phyloP scores from a whole-genome alignment of 306 rosid genomes.

The Aeschynomene evenia region DNA sequence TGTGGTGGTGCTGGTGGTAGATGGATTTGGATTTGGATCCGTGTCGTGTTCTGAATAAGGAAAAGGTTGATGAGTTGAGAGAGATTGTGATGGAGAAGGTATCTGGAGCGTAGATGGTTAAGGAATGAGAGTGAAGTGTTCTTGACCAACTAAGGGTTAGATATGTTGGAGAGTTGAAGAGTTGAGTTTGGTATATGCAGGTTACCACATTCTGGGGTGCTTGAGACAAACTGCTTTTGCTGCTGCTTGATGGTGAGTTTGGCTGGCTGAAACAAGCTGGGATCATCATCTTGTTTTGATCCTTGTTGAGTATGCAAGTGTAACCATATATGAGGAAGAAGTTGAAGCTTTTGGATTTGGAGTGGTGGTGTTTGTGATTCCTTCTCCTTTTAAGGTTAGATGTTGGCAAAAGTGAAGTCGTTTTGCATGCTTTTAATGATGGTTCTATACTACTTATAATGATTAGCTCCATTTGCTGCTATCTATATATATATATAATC shows the following conservation, averaged over 20 bases:
- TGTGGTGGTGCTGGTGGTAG: conserved; percentile 36
- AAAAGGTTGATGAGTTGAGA: conserved; percentile 58
- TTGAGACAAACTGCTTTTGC: conserved; percentile 21
- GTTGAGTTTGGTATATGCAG: conserved; percentile 65
- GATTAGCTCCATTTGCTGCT: conserved; percentile 43
- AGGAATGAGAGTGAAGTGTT: conserved; percentile 54
- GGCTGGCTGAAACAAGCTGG: conserved; percentile 80
- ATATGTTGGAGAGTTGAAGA: conserved; percentile 51
- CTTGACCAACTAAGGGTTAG: conserved; percentile 78
- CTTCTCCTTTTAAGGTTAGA: neutral
- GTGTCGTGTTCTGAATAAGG: conserved; percentile 50
- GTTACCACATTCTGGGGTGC: conserved; percentile 62
- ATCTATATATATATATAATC: too few species aligned
- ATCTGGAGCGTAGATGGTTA: conserved; percentile 49
- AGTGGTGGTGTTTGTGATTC: neutral
- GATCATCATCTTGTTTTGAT: conserved; percentile 58
- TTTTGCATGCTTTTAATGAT: conserved; percentile 40
- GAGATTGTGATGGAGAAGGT: conserved; percentile 61
- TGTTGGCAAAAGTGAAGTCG: conserved; percentile 25
- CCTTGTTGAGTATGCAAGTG: neutral
- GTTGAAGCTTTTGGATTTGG: conserved; percentile 13
- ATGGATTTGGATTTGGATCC: conserved; percentile 66
- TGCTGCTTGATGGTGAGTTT: conserved; percentile 40
- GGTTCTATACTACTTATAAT: conserved; percentile 31
- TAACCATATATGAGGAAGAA: neutral